A percentile compares a stretch with the other conserved stretches of the same genome.
Evolutionary conservation across 441 rosid species (phyloP).

Genomic region (Iberis amara): DNA sequence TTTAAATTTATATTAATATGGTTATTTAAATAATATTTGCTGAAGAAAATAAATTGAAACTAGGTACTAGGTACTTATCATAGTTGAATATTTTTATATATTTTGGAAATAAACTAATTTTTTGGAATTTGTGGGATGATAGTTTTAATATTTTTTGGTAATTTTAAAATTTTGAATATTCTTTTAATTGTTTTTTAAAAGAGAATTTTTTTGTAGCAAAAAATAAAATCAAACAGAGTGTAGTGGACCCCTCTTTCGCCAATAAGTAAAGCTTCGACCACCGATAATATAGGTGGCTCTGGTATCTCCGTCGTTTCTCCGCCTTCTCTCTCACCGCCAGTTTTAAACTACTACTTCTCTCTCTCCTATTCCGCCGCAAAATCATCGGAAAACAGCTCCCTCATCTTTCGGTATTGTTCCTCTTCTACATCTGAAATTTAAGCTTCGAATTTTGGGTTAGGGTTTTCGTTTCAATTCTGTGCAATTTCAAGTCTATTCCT

Average conservation of each 20-base stretch:
- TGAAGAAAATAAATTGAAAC: no score
- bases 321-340: constrained; percentile 19
- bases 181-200: no score
- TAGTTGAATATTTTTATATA: no score
- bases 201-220: no score
- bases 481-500: not conserved
- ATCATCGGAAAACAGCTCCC: not conserved
- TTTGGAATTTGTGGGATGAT: no score
- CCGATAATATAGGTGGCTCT: not conserved
- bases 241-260: not conserved
- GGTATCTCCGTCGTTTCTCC: constrained; percentile 23
- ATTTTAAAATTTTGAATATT: no score
- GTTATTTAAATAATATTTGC: no score
- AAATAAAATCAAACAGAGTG: no score
- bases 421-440: not conserved
- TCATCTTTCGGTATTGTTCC: not conserved
- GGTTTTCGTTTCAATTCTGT: constrained; percentile 1
- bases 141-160: no score
- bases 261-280: constrained; percentile 8
- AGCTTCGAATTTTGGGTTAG: constrained; percentile 6
- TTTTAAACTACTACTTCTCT: not conserved
- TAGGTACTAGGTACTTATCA: no score
- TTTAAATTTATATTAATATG: no score
- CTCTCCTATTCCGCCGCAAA: not conserved
- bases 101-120: no score